Conservation (phyloP, 1,284 basidiomycete species). For the Pseudozyma flocculosa region DNA sequence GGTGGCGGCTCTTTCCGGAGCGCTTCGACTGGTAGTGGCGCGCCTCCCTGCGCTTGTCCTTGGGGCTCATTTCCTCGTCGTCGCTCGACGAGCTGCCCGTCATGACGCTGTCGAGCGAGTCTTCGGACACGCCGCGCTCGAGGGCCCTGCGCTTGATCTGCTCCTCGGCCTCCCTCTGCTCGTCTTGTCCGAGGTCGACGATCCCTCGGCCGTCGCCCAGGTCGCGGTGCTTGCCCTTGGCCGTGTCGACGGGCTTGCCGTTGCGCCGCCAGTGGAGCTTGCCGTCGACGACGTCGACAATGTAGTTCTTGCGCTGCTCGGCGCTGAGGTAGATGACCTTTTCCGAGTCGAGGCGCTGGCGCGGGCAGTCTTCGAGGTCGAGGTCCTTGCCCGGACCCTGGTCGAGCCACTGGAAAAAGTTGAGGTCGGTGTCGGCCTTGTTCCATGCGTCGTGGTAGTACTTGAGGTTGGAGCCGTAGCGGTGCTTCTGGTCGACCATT, state of each 20-base stretch:
- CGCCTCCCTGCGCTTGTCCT: conserved; percentile 10
- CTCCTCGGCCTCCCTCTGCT: conserved; percentile 29
- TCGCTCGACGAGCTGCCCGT: conserved; percentile 22
- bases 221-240: conserved; percentile 45
- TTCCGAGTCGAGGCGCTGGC: conserved; percentile 71
- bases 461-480: conserved; percentile 51
- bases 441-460: conserved; percentile 46
- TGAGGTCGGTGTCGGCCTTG: conserved; percentile 33
- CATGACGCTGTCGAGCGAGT: conserved; percentile 22
- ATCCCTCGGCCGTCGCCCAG: conserved; percentile 54
- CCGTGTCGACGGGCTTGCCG: conserved; percentile 63
- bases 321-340: conserved; percentile 57
- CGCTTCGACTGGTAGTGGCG: conserved; percentile 35
- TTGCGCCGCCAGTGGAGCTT: conserved; percentile 72
- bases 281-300: conserved; percentile 68
- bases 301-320: conserved; percentile 72
- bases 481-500: conserved; percentile 46
- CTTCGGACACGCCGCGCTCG: conserved; percentile 25
- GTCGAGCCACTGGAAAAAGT: conserved; percentile 67
- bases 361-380: conserved; percentile 68
- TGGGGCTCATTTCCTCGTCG: conserved; percentile 25
- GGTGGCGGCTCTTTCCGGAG: conserved; percentile 15
- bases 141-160: conserved; percentile 15
- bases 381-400: conserved; percentile 69
- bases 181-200: conserved; percentile 44